A percentile compares a stretch with the other conserved stretches of the same genome.
Evolutionary conservation across 306 rosid genomes (phyloP).

Genomic region (Fagus crenata): DNA sequence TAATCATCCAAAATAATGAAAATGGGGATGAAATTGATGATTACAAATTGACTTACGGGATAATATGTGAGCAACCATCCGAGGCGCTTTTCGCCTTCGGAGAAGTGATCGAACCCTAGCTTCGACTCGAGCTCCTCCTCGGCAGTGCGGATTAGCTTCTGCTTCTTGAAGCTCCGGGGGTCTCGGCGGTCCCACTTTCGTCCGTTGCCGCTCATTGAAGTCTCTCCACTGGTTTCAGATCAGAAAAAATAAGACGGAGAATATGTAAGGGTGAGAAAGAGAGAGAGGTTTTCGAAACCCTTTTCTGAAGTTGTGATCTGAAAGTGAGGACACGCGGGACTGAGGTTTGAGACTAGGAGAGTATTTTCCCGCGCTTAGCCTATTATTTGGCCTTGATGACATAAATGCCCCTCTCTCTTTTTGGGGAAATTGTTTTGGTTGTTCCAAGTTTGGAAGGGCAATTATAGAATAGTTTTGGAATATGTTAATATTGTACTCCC

Average conservation of each 20-base stretch:
- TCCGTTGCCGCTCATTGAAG: constrained; percentile 51
- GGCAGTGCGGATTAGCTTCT: constrained; percentile 62
- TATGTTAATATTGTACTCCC: no score
- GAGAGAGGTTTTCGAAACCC: not conserved
- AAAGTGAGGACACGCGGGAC: not conserved
- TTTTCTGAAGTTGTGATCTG: constrained; percentile 12
- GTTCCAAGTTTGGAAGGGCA: no score
- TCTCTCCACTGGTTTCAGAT: not conserved
- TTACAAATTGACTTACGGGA: constrained; percentile 53
- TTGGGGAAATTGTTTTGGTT: no score
- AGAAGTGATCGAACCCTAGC: constrained; percentile 74
- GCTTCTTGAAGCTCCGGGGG: constrained; percentile 55
- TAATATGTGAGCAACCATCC: constrained; percentile 88
- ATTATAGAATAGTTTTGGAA: no score
- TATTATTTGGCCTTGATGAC: not conserved
- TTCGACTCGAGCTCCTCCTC: constrained; percentile 88
- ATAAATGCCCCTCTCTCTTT: not conserved
- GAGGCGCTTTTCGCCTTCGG: constrained; percentile 85
- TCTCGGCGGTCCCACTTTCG: constrained; percentile 56
- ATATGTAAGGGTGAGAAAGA: not conserved
- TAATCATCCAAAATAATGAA: constrained; percentile 9
- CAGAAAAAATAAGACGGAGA: not conserved
- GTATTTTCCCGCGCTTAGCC: constrained; percentile 39
- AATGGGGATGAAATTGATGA: not conserved
- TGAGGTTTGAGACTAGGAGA: not conserved